These are phyloP conservation scores for Conticribra guillardii DNA, from an alignment of 108 stramenopile species.

Conservation along the genomic window DNA sequence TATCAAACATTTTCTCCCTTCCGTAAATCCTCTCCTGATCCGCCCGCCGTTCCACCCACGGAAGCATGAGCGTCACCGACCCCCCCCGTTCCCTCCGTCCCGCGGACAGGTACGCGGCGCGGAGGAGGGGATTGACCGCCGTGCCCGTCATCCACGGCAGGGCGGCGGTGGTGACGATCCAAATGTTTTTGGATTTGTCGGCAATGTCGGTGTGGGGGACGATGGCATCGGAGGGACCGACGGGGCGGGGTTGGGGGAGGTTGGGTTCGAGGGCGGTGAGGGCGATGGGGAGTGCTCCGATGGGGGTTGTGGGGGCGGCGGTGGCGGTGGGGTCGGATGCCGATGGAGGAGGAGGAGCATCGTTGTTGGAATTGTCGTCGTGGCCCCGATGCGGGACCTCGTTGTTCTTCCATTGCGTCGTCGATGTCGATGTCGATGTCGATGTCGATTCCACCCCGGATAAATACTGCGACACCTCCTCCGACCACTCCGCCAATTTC, in stretches of 20 bases:
- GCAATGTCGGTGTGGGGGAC: constrained; percentile 76
- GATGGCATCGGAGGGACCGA: constrained; percentile 56
- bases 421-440: too few relatives aligned
- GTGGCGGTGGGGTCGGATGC: not conserved
- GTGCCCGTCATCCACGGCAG: constrained; percentile 95
- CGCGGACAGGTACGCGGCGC: constrained; percentile 79
- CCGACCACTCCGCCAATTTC: constrained; percentile 75
- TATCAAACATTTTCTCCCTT: constrained; percentile 54
- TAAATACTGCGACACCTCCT: constrained; percentile 74
- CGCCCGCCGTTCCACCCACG: constrained; percentile 79
- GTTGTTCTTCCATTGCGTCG: too few relatives aligned
- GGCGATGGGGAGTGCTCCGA: constrained; percentile 32
- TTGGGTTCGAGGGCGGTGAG: constrained; percentile 37
- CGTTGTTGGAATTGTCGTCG: not conserved
- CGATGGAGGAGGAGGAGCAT: not conserved
- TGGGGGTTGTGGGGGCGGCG: constrained; percentile 6
- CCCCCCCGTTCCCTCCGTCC: constrained; percentile 70
- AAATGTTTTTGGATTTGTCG: constrained; percentile 77
- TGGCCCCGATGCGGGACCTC: too few relatives aligned
- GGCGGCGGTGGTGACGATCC: constrained; percentile 89
- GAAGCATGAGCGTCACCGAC: constrained; percentile 80
- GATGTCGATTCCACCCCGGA: constrained; percentile 44
- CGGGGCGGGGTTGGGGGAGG: constrained; percentile 63
- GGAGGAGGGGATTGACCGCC: constrained; percentile 89
- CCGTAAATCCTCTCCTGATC: constrained; percentile 75